Percentiles rank a stretch among this genome's conserved stretches.
These are phyloP conservation scores for Leptodermis oblonga DNA, from an alignment of 257 asterid genomes.

Conservation along the genomic window DNA sequence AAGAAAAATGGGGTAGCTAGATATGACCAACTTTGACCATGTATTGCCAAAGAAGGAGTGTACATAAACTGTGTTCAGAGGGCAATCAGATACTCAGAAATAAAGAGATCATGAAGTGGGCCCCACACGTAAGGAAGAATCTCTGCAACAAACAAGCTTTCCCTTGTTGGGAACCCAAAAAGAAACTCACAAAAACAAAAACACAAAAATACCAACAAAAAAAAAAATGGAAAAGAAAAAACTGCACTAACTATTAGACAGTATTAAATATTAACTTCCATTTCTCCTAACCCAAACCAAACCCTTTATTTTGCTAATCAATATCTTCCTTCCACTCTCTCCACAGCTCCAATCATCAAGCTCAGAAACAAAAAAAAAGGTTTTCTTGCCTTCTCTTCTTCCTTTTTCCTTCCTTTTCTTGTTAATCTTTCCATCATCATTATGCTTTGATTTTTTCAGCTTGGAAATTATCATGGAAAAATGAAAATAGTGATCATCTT, in stretches of 20 bases:
- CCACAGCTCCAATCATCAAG: neutral
- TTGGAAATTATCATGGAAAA: too few relatives aligned
- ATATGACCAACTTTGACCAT: too few relatives aligned
- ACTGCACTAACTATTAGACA: too few relatives aligned
- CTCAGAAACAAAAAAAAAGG: neutral
- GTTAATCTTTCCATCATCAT: too few relatives aligned
- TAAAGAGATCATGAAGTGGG: slow-evolving; percentile 37
- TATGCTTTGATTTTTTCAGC: too few relatives aligned
- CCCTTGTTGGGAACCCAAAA: slow-evolving; percentile 16
- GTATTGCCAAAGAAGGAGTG: too few relatives aligned
- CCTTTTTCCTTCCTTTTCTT: too few relatives aligned
- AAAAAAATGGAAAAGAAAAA: too few relatives aligned
- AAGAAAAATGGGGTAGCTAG: too few relatives aligned
- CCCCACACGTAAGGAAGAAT: slow-evolving; percentile 25
- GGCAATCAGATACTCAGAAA: slow-evolving; percentile 10
- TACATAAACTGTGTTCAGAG: too few relatives aligned
- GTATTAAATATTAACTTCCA: slow-evolving; percentile 8
- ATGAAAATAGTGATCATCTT: too few relatives aligned
- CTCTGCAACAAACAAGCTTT: slow-evolving; percentile 43
- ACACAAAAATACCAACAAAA: neutral
- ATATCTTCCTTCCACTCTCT: slow-evolving; percentile 1
- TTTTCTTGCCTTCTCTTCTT: neutral
- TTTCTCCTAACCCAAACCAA: slow-evolving; percentile 51
- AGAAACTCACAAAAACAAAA: neutral
- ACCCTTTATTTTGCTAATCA: too few relatives aligned